Evolutionary conservation across 805 yeast genomes (phyloP), one percentile per base, ranked within the genome.

Genomic region (Schwanniomyces occidentalis): DNA sequence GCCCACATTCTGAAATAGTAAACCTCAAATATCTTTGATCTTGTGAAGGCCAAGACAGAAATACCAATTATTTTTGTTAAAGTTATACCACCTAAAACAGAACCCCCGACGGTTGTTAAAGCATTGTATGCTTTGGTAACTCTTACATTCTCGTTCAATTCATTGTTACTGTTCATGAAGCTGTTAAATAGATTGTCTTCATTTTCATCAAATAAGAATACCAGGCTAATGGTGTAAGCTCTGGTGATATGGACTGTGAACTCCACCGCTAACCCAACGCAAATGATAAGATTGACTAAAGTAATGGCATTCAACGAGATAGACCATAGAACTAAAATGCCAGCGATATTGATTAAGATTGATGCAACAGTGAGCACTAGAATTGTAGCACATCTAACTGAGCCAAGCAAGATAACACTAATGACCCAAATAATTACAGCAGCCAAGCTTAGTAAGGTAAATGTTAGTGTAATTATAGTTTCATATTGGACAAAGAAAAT

Each of bases 1-100:
- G 85, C 62, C 98, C 98, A 91, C 96, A 91, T 90, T 41, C 95
- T 67, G 70, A 91, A 91, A 57, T 93, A 91, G 59, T 87, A 91
- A 2, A 91, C 76, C 46, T 88, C 95, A 58, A 91, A 93, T 19
- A 91, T 90, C 56, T 84, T 80, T 13, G 96, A 86, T 43, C 77
- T 68, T 0, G 98, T 87, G 56, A 90, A 89, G 4, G 95, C 95
- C 24, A 91, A 65, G 8, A 91, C 95, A 16, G 73, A 59, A 1
- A 91, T 88, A 1, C 99, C 99, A 46, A 93, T 80, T 15, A 91
- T 61, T 53, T 91, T 91, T 1, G 98, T 93, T 45, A 88, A 53
- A 3, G 95, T 84, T 34, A 91, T 91, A 2, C 99, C 99, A 16
- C 87, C 83, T 41, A 93, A 70, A 0, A 93, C 95, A 0, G 96